phyloP scores from a whole-genome alignment of 225 moss, liverwort and hornwort genomes.

The Ulota crispa region DNA sequence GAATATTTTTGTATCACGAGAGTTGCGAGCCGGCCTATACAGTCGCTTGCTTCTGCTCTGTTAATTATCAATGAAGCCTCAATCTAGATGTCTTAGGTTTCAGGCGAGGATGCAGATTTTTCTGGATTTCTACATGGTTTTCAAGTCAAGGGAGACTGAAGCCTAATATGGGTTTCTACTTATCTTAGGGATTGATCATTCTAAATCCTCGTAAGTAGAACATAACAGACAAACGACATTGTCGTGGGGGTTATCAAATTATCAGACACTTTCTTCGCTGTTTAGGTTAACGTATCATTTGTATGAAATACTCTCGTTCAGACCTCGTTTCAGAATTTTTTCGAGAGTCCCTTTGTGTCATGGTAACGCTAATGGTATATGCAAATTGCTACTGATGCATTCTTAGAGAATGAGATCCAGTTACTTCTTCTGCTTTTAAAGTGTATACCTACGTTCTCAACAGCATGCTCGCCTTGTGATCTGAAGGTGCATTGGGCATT shows the following conservation, averaged over 20 bases:
- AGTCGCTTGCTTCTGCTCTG: background rate
- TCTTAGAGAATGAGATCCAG: background rate
- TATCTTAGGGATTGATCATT: background rate
- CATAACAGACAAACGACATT: background rate
- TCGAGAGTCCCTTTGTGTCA: background rate
- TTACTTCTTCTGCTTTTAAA: background rate
- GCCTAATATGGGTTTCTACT: background rate
- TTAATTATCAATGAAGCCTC: background rate
- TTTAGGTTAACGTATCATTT: background rate
- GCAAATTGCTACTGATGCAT: background rate
- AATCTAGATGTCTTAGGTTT: background rate
- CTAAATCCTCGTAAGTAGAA: background rate
- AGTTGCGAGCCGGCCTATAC: background rate
- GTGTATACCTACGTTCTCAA: background rate
- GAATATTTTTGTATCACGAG: background rate
- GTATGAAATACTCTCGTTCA: background rate
- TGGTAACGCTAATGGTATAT: background rate
- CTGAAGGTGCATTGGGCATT: conserved; percentile 33
- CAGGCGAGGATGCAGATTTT: background rate
- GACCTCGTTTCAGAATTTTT: background rate
- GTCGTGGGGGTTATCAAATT: background rate
- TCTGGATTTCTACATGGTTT: background rate
- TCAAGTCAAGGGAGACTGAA: background rate
- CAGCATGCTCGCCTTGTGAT: background rate
- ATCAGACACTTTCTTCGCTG: background rate